These are phyloP conservation scores for Lipomyces orientalis DNA, from an alignment of 805 yeast genomes.

Conservation along the genomic window DNA sequence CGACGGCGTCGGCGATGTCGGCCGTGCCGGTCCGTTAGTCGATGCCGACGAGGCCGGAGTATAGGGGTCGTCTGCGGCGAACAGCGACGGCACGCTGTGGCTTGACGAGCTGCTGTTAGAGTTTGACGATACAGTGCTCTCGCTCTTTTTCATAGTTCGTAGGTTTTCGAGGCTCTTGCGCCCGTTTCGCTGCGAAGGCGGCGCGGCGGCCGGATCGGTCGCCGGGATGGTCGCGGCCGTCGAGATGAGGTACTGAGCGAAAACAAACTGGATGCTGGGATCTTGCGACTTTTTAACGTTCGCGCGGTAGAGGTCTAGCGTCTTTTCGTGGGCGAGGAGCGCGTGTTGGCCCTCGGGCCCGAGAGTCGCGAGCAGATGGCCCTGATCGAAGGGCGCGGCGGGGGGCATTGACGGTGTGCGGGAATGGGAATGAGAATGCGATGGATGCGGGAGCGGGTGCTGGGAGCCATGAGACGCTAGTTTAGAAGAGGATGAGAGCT, in stretches of 20 bases:
- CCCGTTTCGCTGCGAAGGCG: neutral
- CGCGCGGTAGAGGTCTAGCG: slow-evolving; percentile 83
- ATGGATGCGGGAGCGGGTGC: neutral
- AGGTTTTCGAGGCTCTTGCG: neutral
- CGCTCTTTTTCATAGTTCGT: slow-evolving; percentile 10
- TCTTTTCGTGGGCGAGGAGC: slow-evolving; percentile 75
- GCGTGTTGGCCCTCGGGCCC: slow-evolving; percentile 36
- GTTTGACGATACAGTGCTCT: slow-evolving; percentile 15
- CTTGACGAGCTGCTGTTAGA: slow-evolving; percentile 13
- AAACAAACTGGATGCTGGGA: slow-evolving; percentile 84
- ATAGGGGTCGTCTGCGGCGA: slow-evolving; percentile 12
- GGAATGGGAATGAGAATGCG: slow-evolving; percentile 15
- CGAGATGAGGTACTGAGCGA: slow-evolving; percentile 87
- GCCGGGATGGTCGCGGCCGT: slow-evolving; percentile 60
- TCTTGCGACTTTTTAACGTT: slow-evolving; percentile 86
- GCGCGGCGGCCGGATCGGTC: slow-evolving; percentile 5
- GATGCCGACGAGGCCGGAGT: slow-evolving; percentile 3
- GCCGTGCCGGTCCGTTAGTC: neutral
- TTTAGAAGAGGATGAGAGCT: slow-evolving; percentile 1
- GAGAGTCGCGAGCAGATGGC: slow-evolving; percentile 31
- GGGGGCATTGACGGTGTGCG: slow-evolving; percentile 30
- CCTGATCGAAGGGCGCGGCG: slow-evolving; percentile 33
- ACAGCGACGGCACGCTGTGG: slow-evolving; percentile 18
- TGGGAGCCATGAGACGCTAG: slow-evolving; percentile 2
- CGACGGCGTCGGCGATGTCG: slow-evolving; percentile 17